Percentiles rank a stretch among this genome's conserved stretches.
Evolutionary conservation across 1,284 basidiomycete genomes (phyloP).

Genomic region (Violaceomyces palustris): DNA sequence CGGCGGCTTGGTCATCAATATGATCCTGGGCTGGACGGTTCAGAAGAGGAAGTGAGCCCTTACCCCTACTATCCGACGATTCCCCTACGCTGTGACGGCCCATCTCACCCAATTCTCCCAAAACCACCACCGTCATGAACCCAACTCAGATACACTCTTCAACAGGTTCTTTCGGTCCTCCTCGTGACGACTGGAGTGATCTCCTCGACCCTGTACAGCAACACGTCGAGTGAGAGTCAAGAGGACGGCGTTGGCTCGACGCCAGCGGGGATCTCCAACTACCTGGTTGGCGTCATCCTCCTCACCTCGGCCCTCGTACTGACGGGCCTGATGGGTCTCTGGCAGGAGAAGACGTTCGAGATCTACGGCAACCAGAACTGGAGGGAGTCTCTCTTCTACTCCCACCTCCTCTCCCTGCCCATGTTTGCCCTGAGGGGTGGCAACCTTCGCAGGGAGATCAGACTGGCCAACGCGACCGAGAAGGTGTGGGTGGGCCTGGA

Average conservation of each 20-base stretch:
- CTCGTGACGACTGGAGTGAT: constrained; percentile 76
- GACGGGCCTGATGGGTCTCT: constrained; percentile 74
- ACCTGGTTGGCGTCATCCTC: constrained; percentile 68
- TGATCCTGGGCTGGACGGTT: constrained; percentile 68
- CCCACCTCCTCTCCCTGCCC: constrained; percentile 65
- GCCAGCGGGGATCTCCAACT: constrained; percentile 55
- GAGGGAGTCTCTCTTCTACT: constrained; percentile 87
- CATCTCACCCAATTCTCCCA: background rate
- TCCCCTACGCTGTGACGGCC: no score
- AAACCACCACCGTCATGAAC: constrained; percentile 7
- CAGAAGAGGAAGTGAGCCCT: constrained; percentile 55
- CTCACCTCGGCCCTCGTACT: constrained; percentile 72
- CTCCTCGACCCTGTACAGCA: constrained; percentile 70
- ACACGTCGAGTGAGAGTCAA: constrained; percentile 36
- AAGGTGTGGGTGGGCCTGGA: background rate
- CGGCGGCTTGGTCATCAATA: constrained; percentile 76
- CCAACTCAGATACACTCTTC: constrained; percentile 9
- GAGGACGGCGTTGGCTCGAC: constrained; percentile 9
- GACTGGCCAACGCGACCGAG: constrained; percentile 28
- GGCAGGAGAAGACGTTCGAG: constrained; percentile 75
- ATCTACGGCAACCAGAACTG: constrained; percentile 66
- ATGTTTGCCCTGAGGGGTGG: constrained; percentile 57
- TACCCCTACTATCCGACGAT: background rate
- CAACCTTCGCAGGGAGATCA: constrained; percentile 11
- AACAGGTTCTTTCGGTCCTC: constrained; percentile 61